These are phyloP conservation scores for Chenopodium quinoa DNA, from an alignment of 148 eudicot species.

Conservation along the genomic window DNA sequence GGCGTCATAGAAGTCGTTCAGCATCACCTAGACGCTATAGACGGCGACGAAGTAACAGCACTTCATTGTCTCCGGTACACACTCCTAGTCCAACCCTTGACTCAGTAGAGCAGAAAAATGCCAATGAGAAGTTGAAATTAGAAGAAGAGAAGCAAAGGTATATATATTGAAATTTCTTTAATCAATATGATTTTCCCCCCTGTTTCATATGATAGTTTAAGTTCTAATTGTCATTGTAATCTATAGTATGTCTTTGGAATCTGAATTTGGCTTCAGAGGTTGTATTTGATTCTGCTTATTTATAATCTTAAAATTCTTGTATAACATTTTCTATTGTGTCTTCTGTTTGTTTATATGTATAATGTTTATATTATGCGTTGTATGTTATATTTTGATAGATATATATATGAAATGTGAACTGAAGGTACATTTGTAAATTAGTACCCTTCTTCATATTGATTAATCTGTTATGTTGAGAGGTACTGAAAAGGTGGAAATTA, in stretches of 20 bases:
- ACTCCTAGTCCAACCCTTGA: constrained; percentile 59
- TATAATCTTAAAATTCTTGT: no score
- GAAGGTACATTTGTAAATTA: neutral
- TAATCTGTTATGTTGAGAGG: neutral
- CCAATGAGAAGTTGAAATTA: constrained; percentile 63
- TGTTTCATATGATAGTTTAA: neutral
- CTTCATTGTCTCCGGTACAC: constrained; percentile 52
- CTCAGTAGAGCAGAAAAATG: constrained; percentile 54
- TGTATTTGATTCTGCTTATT: neutral
- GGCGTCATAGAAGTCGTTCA: constrained; percentile 68
- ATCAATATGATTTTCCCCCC: constrained; percentile 5
- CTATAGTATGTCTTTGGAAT: neutral
- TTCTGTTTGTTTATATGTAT: neutral
- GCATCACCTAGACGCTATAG: constrained; percentile 53
- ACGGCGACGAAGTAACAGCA: constrained; percentile 58
- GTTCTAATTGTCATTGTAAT: neutral
- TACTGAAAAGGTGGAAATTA: neutral
- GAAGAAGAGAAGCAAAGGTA: constrained; percentile 95
- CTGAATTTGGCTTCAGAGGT: neutral
- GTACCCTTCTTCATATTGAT: neutral
- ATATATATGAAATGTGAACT: neutral
- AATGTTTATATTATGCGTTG: neutral
- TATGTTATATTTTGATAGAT: neutral
- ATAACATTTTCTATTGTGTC: no score
- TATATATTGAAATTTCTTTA: constrained; percentile 12